Base-by-base conservation (phyloP, 345 rosid genomes). In the Excoecaria agallocha region DNA sequence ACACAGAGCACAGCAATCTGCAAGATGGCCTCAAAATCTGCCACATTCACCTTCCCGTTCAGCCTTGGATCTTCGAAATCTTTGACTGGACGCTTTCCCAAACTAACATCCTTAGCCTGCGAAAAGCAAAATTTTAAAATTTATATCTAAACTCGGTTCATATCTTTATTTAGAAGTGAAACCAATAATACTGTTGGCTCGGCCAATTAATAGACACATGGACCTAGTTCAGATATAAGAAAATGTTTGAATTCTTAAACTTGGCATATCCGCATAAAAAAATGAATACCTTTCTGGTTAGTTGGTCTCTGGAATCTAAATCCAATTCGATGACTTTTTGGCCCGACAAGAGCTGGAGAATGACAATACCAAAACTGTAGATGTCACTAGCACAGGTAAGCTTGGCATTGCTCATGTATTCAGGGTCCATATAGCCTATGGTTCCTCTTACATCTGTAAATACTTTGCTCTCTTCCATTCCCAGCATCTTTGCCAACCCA, bases 401-500 rank as follows among this genome's bases (percentile, higher is more conserved):
- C 80, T 84, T 88, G 56, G 94, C 86, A 61, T 88, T 89, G 83
- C 76, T 90, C 87, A 88, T 85, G 76, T 90, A 90, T 73, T 90
- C 90, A 0, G 91, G 91, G 73, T 90, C 94, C 94, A 90, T 86
- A 66, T 90, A 88, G 3, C 91, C 91, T 59, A 88, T 86, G 25
- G 91, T 89, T 78, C 94, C 91, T 76, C 94, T 85, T n/a, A 89
- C 91, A 69, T 89, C 89, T 2, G 91, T 89, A 70, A 89, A 89
- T 25, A 86, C 90, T 82, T 86, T 87, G 84, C 86, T 90, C 84
- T 90, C 89, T 76, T 90, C 90, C 84, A 90, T 83, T 39, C 90
- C 89, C 41, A 90, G 68, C 86, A 90, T 84, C 84, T 59, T 90
- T 22, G 90, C 91, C 71, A 90, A 62, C 69, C 94, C 91, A 41